Evolutionary conservation across 129 eudicot genomes (phyloP).

Genomic region (Heracleum sosnowskyi): DNA sequence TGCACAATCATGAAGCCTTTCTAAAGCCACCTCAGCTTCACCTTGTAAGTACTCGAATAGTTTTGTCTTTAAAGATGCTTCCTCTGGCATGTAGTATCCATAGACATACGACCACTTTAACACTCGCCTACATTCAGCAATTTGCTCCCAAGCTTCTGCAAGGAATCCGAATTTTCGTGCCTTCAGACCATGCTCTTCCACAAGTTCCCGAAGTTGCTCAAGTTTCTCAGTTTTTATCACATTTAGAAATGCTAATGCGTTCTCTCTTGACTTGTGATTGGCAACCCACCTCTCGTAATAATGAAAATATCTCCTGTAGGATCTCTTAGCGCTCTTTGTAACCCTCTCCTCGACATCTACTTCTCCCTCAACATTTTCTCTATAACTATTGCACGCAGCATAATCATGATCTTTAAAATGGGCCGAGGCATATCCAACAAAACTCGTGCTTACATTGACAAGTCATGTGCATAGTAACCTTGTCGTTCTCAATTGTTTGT

Average conservation of each 20-base stretch:
- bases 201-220: neutral
- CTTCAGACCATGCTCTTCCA: too few relatives aligned
- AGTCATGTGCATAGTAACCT: slow-evolving; percentile 23
- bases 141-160: neutral
- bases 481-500: slow-evolving; percentile 19
- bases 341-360: neutral
- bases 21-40: too few relatives aligned
- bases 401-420: neutral
- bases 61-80: too few relatives aligned
- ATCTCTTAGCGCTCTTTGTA: neutral
- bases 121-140: neutral
- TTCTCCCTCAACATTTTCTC: too few relatives aligned
- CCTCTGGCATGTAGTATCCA: neutral
- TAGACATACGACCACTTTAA: neutral
- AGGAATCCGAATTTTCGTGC: too few relatives aligned
- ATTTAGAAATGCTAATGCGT: neutral
- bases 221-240: neutral
- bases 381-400: neutral
- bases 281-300: neutral
- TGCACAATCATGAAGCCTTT: too few relatives aligned
- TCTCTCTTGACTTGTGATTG: neutral
- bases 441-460: slow-evolving; percentile 33
- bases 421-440: slow-evolving; percentile 29
- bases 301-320: neutral
- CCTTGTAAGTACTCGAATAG: neutral